Conservation (phyloP, 2,329 filamentous ascomycete genomes). For the Aspergillus viridinutans region DNA sequence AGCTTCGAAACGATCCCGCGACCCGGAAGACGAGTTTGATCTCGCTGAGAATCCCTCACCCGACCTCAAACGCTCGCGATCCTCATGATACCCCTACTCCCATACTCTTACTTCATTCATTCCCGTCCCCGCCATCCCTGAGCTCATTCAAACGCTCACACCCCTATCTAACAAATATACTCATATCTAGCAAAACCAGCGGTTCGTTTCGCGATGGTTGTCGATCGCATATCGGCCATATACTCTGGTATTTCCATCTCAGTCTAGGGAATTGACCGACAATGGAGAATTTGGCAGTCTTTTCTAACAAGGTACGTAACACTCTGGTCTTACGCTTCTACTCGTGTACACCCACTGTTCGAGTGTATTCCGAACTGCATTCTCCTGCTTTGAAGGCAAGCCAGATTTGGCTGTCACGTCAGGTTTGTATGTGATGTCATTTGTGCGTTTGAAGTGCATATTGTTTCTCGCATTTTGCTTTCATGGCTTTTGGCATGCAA, state of each 20-base stretch:
- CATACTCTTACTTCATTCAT: not conserved
- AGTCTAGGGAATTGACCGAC: not conserved
- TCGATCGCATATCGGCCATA: not conserved
- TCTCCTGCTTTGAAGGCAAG: not conserved
- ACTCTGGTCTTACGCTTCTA: not conserved
- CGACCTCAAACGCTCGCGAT: slow-evolving; percentile 53
- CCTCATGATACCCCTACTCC: slow-evolving; percentile 28
- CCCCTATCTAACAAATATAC: not conserved
- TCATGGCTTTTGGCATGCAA: slow-evolving; percentile 4
- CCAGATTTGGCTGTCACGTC: slow-evolving; percentile 2
- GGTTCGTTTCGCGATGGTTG: slow-evolving; percentile 1
- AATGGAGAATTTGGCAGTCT: not conserved
- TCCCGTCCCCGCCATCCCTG: slow-evolving; percentile 1
- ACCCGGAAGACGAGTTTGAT: slow-evolving; percentile 32
- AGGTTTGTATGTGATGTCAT: slow-evolving; percentile 17
- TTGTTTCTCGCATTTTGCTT: not conserved
- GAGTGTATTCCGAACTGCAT: slow-evolving; percentile 2
- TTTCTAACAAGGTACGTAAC: slow-evolving; percentile 16
- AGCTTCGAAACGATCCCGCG: slow-evolving; percentile 33
- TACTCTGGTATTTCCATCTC: not conserved
- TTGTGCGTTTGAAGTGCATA: not conserved
- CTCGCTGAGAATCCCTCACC: slow-evolving; percentile 18
- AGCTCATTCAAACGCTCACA: not conserved
- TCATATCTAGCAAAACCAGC: not conserved
- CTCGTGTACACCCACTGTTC: slow-evolving; percentile 1